These are phyloP conservation scores for Tylopilus vinaceipallidus DNA, from an alignment of 768 basidiomycete genomes.

Conservation along the genomic window DNA sequence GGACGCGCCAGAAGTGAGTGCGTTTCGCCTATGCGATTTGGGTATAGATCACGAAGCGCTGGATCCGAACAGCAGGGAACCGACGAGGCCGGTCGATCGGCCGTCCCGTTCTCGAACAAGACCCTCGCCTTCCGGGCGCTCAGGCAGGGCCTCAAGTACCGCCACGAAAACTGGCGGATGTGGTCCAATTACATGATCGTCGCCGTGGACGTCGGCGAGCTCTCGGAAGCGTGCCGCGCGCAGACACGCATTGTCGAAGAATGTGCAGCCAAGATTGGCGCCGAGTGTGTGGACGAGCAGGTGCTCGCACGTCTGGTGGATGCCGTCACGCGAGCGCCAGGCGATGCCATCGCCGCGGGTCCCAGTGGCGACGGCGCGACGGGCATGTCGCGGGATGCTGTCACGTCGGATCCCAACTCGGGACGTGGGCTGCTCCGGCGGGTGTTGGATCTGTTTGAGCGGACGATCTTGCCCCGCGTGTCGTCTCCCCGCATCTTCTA, in stretches of 20 bases:
- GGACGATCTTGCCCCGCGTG: conserved; percentile 77
- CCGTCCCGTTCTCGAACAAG: conserved; percentile 70
- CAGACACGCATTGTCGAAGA: conserved; percentile 76
- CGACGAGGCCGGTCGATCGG: conserved; percentile 20
- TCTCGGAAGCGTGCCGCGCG: conserved; percentile 84
- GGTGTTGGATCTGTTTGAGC: conserved; percentile 72
- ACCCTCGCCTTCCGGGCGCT: conserved; percentile 90
- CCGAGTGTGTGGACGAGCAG: conserved; percentile 73
- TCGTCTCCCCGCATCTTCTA: conserved; percentile 78
- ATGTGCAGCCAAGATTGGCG: conserved; percentile 40
- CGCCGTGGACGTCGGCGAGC: conserved; percentile 88
- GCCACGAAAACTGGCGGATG: conserved; percentile 95
- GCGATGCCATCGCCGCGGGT: conserved; percentile 17
- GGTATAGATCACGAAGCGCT: no score
- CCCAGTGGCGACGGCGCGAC: conserved; percentile 16
- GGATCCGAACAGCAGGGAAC: conserved; percentile 20
- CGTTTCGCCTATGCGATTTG: not conserved
- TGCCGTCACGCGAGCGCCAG: conserved; percentile 66
- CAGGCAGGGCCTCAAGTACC: conserved; percentile 80
- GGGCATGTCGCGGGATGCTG: conserved; percentile 13
- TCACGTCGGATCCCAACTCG: conserved; percentile 49
- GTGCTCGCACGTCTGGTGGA: conserved; percentile 88
- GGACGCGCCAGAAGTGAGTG: conserved; percentile 21
- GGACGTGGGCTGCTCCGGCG: conserved; percentile 64
- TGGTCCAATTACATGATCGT: conserved; percentile 98